Percentiles rank a stretch among this genome's conserved stretches.
phyloP scores from a whole-genome alignment of 176 grass and related monocot genomes.

The Puccinellia tenuiflora region DNA sequence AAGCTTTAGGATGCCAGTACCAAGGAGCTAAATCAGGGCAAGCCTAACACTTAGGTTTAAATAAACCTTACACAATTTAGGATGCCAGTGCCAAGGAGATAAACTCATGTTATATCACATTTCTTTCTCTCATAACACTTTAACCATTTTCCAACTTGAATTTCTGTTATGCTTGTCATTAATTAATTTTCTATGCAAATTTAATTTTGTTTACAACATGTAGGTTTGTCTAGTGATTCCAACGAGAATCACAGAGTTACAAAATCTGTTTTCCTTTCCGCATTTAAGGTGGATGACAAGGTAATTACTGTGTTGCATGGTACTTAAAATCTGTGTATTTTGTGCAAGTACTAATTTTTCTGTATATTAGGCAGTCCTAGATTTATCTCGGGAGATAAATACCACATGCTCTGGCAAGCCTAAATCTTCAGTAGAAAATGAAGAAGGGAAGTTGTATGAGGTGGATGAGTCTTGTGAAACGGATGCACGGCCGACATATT shows the following conservation, averaged over 20 bases:
- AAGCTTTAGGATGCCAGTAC: not conserved
- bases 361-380: constrained; percentile 57
- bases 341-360: constrained; percentile 41
- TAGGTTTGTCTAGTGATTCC: constrained; percentile 39
- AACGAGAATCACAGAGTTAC: constrained; percentile 30
- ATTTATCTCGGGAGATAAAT: constrained; percentile 39
- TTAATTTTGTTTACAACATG: constrained; percentile 12
- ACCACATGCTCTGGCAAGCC: not conserved
- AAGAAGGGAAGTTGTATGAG: constrained; percentile 30
- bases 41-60: too few species aligned
- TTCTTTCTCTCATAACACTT: not conserved
- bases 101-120: not conserved
- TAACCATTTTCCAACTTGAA: not conserved
- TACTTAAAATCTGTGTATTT: constrained; percentile 12
- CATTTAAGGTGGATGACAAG: constrained; percentile 38
- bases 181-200: not conserved
- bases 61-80: not conserved
- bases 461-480: constrained; percentile 32
- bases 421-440: constrained; percentile 24
- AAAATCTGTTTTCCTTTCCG: constrained; percentile 34
- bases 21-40: not conserved
- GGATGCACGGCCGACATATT: constrained; percentile 10
- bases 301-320: constrained; percentile 33
- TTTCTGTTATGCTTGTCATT: not conserved
- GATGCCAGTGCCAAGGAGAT: not conserved